Evolutionary conservation across 2,329 filamentous ascomycete species (phyloP).

Genomic region (Ophiocordyceps camponoti-rufipedis): DNA sequence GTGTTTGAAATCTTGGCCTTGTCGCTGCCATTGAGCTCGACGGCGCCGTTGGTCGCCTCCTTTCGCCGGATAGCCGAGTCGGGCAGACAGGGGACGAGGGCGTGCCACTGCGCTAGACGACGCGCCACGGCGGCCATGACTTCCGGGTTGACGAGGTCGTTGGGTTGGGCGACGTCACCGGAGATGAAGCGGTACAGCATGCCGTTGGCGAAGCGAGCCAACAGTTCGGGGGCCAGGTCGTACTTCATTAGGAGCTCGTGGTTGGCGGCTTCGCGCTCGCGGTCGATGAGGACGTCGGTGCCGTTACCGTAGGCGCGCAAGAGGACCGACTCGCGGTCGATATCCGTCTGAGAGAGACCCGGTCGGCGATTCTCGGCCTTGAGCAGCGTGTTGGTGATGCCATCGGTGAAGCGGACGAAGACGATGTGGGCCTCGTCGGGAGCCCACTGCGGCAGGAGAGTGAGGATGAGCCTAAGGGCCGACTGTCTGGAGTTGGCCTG

Average conservation of each 20-base stretch:
- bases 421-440: slow-evolving; percentile 55
- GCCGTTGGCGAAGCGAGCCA: slow-evolving; percentile 89
- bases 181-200: slow-evolving; percentile 86
- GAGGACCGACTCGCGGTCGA: slow-evolving; percentile 72
- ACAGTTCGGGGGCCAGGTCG: slow-evolving; percentile 66
- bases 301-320: slow-evolving; percentile 88
- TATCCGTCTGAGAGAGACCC: slow-evolving; percentile 50
- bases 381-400: slow-evolving; percentile 87
- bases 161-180: slow-evolving; percentile 61
- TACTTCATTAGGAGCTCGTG: slow-evolving; percentile 77
- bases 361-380: slow-evolving; percentile 53
- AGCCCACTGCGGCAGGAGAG: slow-evolving; percentile 71
- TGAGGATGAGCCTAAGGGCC: slow-evolving; percentile 59
- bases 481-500: slow-evolving; percentile 60
- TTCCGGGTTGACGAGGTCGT: slow-evolving; percentile 56
- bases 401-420: slow-evolving; percentile 85
- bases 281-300: slow-evolving; percentile 89
- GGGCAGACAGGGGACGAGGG: slow-evolving; percentile 41
- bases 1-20: slow-evolving; percentile 27
- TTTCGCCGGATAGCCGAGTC: slow-evolving; percentile 7
- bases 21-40: slow-evolving; percentile 14
- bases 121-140: slow-evolving; percentile 73
- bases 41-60: slow-evolving; percentile 15
- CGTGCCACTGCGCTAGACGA: slow-evolving; percentile 86
- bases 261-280: slow-evolving; percentile 61